Evolutionary conservation across 352 stramenopile genomes (phyloP).

Genomic region (Globisporangium takayamanum): DNA sequence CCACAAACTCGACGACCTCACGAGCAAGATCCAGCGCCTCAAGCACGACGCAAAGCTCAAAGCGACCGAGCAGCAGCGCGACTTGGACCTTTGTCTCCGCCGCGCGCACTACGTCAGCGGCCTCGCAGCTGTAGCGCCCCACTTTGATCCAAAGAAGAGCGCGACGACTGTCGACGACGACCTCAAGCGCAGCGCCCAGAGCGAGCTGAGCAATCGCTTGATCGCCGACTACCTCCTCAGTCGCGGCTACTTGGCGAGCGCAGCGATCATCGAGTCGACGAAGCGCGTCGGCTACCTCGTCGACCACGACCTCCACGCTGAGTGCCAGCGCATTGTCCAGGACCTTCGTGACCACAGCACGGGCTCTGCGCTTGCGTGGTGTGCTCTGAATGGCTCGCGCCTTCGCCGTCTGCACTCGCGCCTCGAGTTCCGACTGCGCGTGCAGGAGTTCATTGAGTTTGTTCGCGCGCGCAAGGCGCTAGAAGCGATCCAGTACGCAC

Average conservation of each 20-base stretch:
- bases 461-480: slow-evolving; percentile 62
- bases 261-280: slow-evolving; percentile 57
- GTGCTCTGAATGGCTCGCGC: slow-evolving; percentile 59
- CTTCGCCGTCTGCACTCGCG: slow-evolving; percentile 60
- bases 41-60: slow-evolving; percentile 47
- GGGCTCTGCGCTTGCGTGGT: slow-evolving; percentile 55
- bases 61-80: slow-evolving; percentile 36
- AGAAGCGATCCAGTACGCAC: slow-evolving; percentile 70
- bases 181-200: slow-evolving; percentile 13
- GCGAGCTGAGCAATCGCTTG: slow-evolving; percentile 36
- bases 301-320: slow-evolving; percentile 50
- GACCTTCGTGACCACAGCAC: slow-evolving; percentile 49
- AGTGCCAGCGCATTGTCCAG: slow-evolving; percentile 49
- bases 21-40: slow-evolving; percentile 32
- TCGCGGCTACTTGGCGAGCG: slow-evolving; percentile 54
- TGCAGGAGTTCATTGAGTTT: slow-evolving; percentile 78
- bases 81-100: slow-evolving; percentile 46
- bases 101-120: slow-evolving; percentile 38
- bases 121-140: slow-evolving; percentile 21
- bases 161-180: slow-evolving; percentile 8
- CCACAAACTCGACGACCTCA: slow-evolving; percentile 33
- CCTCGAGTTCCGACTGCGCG: slow-evolving; percentile 64
- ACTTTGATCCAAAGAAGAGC: slow-evolving; percentile 9
- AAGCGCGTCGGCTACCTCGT: slow-evolving; percentile 63
- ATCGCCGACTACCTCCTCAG: slow-evolving; percentile 73